phyloP scores from a whole-genome alignment of 495 filamentous ascomycete species.

The Aspergillus bridgeri region DNA sequence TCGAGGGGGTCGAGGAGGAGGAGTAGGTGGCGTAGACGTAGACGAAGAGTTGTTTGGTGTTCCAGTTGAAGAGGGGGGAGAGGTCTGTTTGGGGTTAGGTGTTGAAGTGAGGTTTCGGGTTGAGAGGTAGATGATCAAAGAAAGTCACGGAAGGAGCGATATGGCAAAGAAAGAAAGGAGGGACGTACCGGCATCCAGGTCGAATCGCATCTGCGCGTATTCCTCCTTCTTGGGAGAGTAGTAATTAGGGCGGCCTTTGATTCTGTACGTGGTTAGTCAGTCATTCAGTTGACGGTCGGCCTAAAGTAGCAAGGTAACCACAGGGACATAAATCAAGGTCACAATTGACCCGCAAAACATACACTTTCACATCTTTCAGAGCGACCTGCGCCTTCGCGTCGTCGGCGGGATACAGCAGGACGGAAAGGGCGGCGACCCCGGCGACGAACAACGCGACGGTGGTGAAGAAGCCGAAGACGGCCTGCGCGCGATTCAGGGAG shows the following conservation, averaged over 20 bases:
- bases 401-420: constrained; percentile 64
- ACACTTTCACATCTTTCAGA: constrained; percentile 84
- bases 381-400: constrained; percentile 60
- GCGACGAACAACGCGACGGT: constrained; percentile 83
- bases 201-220: constrained; percentile 90
- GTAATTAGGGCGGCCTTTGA: constrained; percentile 88
- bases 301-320: not conserved
- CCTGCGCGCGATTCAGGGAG: constrained; percentile 75
- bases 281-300: not conserved
- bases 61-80: constrained; percentile 94
- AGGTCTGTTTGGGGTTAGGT: constrained; percentile 56
- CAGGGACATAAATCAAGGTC: too few species aligned
- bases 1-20: constrained; percentile 32
- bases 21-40: constrained; percentile 90
- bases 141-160: not conserved
- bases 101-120: not conserved
- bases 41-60: constrained; percentile 98
- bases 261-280: constrained; percentile 42
- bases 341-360: too few species aligned
- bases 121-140: too few species aligned
- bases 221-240: constrained; percentile 89
- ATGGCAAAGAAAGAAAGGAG: not conserved
- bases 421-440: constrained; percentile 71
- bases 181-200: constrained; percentile 66
- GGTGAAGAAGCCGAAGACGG: constrained; percentile 97